Base-by-base conservation (phyloP, 164 flowering plant genomes). In the Kingdonia uniflora region DNA sequence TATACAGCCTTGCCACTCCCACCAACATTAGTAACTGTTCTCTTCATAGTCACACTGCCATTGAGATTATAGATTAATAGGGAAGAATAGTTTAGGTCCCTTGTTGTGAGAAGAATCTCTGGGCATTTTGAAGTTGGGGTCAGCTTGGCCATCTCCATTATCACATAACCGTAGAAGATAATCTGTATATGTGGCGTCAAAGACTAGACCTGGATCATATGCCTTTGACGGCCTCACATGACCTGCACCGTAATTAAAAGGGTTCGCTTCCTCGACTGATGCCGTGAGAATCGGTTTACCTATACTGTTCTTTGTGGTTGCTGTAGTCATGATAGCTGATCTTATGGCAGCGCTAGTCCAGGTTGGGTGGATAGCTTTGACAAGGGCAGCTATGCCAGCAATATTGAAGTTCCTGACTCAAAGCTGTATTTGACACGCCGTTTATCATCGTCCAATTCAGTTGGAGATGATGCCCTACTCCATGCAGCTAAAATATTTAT, bases 271-370 rank as follows among this genome's bases (percentile, higher is more conserved):
- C 0, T 46, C 62, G 11, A 84, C 88, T 0, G 62, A 17, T 20
- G 68, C 55, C 40, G 84, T 84, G 0, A 73, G 65, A 17, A 91
- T 26, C 14, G 65, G 76, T 16, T 17, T 22, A 0, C 79, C 82
- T 8, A 29, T 14, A 54, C 82, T 87, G 76, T 83, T 79, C 24
- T 0, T 59, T 20, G 5, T 23, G n/a, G 14, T 66, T 86, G 94
- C 88, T 57, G 98, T 72, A 39, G 98, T 91, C 76, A 88, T 81
- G 23, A 92, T 65, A n/a, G 98, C 95, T 25, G 98, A 92, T 79
- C 90, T 70, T 38, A 92, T 66, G 10, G 96, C 98, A 11, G 98
- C 94, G 47, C 78, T 74, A 62, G 82, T 84, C 98, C 98, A 92
- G 13, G 40, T 29, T 6, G 98, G 98, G 54, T 92, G 88, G 2